Evolutionary conservation across 192 early-diverging fungal species (phyloP).

Genomic region (Glomus cerebriforme): DNA sequence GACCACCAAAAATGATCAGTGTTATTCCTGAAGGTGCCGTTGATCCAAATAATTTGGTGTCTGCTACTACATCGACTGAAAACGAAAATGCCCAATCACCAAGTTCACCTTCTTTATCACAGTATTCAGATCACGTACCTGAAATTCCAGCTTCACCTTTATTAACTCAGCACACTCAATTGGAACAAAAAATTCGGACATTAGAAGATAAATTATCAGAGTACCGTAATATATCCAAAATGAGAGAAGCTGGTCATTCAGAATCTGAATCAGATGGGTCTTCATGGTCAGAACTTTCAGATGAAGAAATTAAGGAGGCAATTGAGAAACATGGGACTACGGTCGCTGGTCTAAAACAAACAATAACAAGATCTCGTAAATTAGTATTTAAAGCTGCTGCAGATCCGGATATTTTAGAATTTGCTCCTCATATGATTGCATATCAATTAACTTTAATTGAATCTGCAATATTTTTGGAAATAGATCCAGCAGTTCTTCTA

Average conservation of each 20-base stretch:
- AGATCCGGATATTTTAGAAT: constrained; percentile 56
- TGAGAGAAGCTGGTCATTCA: constrained; percentile 8
- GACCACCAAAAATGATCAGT: constrained; percentile 34
- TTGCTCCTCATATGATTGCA: constrained; percentile 63
- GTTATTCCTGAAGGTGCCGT: constrained; percentile 56
- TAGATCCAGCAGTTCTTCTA: constrained; percentile 59
- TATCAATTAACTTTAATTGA: constrained; percentile 73
- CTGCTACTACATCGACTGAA: constrained; percentile 53
- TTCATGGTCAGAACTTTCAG: constrained; percentile 37
- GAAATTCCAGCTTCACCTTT: constrained; percentile 61
- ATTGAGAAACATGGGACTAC: constrained; percentile 47
- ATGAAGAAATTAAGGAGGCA: constrained; percentile 47
- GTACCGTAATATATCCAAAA: constrained; percentile 19
- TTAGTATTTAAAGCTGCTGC: constrained; percentile 55
- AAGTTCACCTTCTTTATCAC: constrained; percentile 24
- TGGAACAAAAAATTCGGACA: constrained; percentile 50
- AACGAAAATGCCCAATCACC: constrained; percentile 41
- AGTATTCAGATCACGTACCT: constrained; percentile 51
- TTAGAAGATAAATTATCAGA: constrained; percentile 43
- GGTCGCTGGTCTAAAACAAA: constrained; percentile 50
- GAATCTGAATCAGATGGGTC: constrained; percentile 20
- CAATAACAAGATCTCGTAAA: constrained; percentile 54
- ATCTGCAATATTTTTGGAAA: constrained; percentile 64
- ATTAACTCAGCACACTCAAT: constrained; percentile 47
- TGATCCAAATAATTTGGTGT: constrained; percentile 56